Base-by-base conservation (phyloP, 495 filamentous ascomycete species). In the Aspergillus biplanus region DNA sequence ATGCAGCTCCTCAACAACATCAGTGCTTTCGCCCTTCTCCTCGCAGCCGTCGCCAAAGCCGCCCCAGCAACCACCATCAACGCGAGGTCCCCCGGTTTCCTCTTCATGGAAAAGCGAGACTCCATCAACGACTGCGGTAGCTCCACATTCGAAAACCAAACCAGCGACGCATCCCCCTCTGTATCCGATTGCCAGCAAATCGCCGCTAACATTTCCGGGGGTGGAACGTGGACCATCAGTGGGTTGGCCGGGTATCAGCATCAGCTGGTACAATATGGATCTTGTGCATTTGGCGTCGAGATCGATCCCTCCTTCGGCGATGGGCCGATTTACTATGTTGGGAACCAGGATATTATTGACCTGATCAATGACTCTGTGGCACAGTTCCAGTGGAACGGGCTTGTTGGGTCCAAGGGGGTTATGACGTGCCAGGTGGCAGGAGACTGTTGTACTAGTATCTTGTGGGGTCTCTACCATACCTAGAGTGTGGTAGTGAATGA, bases 341-440 rank as follows among this genome's bases (percentile, higher is more conserved):
- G 71, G 53, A 60, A 50, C 27, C 66, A 71, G 64, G 67, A 75
- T 54, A 68, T 73, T 52, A 53, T 75, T 16, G 65, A 75, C 42
- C 59, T 71, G 39, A 71, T 75, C 59, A 69, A 52, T 37, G 35
- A 65, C 11, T 61, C 67, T 7, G 62, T 73, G 44, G 13, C 52
- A 31, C n/a, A 34, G 48, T 73, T 69, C 62, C 61, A 49, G 9
- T 55, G 63, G 9, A 53, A 46, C 39, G 71, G 71, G 12, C 55
- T 54, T 56, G 67, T 75, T 13, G 71, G 73, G 31, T 66, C 71
- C 42, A 69, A 69, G 61, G 74, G 74, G 1, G 31, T 35, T n/a
- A 44, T 44, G 39, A n/a, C 11, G 39, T 44, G 39, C 39, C 11
- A 44, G 39, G 39, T 27, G 21, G 21, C 21, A 27, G 21, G 21